Evolutionary conservation across 441 rosid species (phyloP).

Genomic region (Mallotus japonicus): DNA sequence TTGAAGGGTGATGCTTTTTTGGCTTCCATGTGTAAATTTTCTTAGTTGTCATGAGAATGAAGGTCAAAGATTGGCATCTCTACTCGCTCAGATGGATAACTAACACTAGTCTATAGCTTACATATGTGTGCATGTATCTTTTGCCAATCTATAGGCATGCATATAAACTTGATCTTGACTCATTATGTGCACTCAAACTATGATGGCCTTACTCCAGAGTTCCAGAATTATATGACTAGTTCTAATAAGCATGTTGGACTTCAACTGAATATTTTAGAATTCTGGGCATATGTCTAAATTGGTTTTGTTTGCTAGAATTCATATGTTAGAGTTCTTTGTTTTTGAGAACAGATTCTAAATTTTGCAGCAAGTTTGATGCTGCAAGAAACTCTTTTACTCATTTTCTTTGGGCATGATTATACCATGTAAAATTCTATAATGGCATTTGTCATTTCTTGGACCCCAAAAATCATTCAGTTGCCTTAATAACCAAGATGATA

Average conservation of each 20-base stretch:
- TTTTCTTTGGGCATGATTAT: background rate
- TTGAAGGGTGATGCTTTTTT: slow-evolving; percentile 2
- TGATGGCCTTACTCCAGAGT: background rate
- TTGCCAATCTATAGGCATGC: background rate
- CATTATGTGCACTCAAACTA: background rate
- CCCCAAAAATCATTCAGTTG: background rate
- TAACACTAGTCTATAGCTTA: background rate
- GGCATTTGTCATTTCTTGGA: background rate
- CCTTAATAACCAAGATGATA: background rate
- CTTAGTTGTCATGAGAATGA: background rate
- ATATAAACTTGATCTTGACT: background rate
- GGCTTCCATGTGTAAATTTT: background rate
- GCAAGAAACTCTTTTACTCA: background rate
- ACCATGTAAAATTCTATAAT: background rate
- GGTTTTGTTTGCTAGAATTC: background rate
- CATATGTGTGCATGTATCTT: background rate
- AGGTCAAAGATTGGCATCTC: background rate
- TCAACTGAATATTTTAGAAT: background rate
- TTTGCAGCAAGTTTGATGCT: background rate
- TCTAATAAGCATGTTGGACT: background rate
- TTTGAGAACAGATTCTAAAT: background rate
- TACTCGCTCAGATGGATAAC: background rate
- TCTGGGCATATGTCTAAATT: background rate
- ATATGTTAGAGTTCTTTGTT: background rate
- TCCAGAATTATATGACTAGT: background rate